A percentile compares a stretch with the other conserved stretches of the same genome.
Evolutionary conservation across 768 basidiomycete species (phyloP).

Genomic region (Macrolepiota albuminosa): DNA sequence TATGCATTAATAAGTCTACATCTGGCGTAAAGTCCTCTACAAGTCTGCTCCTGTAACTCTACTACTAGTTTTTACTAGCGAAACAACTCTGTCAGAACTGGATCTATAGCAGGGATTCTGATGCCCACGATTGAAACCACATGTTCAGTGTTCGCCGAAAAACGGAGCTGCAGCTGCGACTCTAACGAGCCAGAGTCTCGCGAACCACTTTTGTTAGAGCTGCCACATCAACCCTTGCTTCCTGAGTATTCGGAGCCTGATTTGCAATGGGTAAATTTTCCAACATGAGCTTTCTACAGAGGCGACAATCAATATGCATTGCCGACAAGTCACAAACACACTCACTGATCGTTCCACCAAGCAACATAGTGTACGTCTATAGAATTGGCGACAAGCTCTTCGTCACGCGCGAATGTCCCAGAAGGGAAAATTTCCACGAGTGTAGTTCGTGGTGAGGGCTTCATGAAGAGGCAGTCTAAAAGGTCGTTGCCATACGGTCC

Average conservation of each 20-base stretch:
- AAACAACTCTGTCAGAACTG: too few relatives aligned
- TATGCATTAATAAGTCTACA: neutral
- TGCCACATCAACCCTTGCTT: conserved; percentile 33
- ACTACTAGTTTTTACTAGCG: neutral
- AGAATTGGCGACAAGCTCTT: conserved; percentile 50
- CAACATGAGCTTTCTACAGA: conserved; percentile 29
- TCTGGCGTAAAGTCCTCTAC: neutral
- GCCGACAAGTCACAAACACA: neutral
- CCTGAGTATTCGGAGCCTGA: conserved; percentile 18
- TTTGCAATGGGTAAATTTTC: conserved; percentile 29
- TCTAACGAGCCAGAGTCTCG: conserved; percentile 14
- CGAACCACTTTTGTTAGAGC: conserved; percentile 37
- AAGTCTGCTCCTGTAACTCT: neutral
- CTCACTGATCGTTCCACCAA: conserved; percentile 38
- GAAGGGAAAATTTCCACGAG: conserved; percentile 77
- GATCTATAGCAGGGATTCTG: neutral
- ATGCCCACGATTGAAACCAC: neutral
- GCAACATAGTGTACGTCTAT: conserved; percentile 55
- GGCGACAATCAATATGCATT: conserved; percentile 1
- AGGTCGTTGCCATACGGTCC: conserved; percentile 59
- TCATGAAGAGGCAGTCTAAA: conserved; percentile 69
- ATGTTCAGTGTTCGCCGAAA: neutral
- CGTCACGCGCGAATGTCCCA: conserved; percentile 60
- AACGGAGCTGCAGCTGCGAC: too few relatives aligned
- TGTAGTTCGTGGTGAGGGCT: conserved; percentile 50